Percentiles rank a stretch among this genome's conserved stretches.
Evolutionary conservation across 139 green algal genomes (phyloP).

Genomic region (Axilococcus clingmanii): DNA sequence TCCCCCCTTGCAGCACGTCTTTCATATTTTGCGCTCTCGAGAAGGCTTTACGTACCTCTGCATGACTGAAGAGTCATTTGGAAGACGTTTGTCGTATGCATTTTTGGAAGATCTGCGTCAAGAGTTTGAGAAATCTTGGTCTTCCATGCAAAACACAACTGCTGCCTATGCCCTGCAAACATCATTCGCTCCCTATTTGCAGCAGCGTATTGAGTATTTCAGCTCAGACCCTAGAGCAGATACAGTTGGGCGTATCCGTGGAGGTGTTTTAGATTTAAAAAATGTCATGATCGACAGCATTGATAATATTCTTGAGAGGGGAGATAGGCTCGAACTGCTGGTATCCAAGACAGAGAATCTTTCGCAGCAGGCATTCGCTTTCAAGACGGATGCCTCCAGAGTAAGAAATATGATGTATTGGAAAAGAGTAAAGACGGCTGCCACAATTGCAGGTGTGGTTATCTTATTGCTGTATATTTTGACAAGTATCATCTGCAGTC

Average conservation of each 20-base stretch:
- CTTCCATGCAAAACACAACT: slow-evolving; percentile 30
- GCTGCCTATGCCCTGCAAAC: slow-evolving; percentile 83
- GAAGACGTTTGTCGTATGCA: slow-evolving; percentile 61
- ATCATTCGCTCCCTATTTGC: slow-evolving; percentile 64
- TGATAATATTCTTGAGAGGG: slow-evolving; percentile 77
- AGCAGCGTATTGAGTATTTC: slow-evolving; percentile 7
- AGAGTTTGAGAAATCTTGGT: slow-evolving; percentile 59
- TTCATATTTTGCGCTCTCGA: too few species aligned
- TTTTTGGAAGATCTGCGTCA: slow-evolving; percentile 79
- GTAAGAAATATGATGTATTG: slow-evolving; percentile 4
- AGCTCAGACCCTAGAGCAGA: slow-evolving; percentile 37
- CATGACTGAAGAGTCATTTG: too few species aligned
- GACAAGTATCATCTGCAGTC: neutral
- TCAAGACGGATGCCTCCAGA: slow-evolving; percentile 39
- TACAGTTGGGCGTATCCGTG: slow-evolving; percentile 63
- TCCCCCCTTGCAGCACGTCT: too few species aligned
- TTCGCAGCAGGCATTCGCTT: slow-evolving; percentile 59
- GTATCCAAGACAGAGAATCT: slow-evolving; percentile 86
- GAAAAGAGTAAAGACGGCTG: slow-evolving; percentile 1
- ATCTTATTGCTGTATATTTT: slow-evolving; percentile 3
- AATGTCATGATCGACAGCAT: slow-evolving; percentile 90
- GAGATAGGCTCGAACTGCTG: slow-evolving; percentile 88
- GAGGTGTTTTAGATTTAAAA: slow-evolving; percentile 70
- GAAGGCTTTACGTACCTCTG: too few species aligned
- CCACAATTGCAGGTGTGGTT: neutral